Evolutionary conservation across 345 rosid genomes (phyloP).

Genomic region (Eucalyptus pauciflora): DNA sequence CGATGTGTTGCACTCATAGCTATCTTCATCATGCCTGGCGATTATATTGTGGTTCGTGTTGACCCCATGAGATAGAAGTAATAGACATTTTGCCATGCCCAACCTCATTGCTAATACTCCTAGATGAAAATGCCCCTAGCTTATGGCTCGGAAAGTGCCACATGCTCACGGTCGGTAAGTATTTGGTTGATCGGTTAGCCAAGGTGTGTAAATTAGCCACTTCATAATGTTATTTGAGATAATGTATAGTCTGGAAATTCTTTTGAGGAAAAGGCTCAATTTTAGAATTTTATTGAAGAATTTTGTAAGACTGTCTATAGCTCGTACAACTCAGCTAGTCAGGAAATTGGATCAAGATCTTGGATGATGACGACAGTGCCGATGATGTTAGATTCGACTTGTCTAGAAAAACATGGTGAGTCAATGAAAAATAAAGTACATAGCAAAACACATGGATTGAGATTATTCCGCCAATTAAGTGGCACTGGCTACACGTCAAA

Average conservation of each 20-base stretch:
- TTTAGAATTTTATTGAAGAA: not conserved
- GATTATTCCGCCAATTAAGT: not conserved
- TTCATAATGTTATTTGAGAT: not conserved
- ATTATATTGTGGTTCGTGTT: not conserved
- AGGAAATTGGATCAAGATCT: not conserved
- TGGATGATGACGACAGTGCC: not conserved
- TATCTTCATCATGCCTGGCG: not conserved
- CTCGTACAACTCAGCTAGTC: not conserved
- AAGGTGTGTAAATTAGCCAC: not conserved
- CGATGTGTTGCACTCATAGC: not conserved
- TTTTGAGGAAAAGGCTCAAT: not conserved
- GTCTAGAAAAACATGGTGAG: not conserved
- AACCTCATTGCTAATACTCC: not conserved
- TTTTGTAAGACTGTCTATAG: not conserved
- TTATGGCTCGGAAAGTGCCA: not conserved
- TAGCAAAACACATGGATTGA: not conserved
- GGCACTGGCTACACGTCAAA: not conserved
- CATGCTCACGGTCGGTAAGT: not conserved
- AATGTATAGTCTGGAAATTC: not conserved
- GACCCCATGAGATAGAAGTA: constrained; percentile 1
- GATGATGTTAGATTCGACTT: not conserved
- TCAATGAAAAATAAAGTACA: not conserved
- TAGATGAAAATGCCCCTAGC: not conserved
- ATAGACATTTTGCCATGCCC: constrained; percentile 47
- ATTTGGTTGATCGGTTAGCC: not conserved